Conservation (phyloP, 2,329 filamentous ascomycete species). For the Simplicillium sp. region DNA sequence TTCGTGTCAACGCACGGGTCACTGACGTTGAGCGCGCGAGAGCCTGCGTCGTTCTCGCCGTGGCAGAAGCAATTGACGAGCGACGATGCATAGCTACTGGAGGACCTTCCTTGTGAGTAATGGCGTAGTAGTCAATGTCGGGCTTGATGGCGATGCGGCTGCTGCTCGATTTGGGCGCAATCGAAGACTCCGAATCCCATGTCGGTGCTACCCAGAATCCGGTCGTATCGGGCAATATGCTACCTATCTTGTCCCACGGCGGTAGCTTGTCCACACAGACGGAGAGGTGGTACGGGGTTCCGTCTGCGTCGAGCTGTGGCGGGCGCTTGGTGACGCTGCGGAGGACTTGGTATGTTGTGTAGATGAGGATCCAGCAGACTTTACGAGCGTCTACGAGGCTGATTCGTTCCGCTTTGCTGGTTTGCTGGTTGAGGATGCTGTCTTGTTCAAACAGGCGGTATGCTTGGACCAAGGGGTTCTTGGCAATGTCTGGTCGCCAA, state of each 20-base stretch:
- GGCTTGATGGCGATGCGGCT: slow-evolving; percentile 34
- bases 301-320: slow-evolving; percentile 47
- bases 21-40: background rate
- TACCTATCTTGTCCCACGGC: slow-evolving; percentile 30
- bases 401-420: slow-evolving; percentile 30
- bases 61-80: slow-evolving; percentile 1
- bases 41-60: background rate
- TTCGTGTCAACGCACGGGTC: background rate
- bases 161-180: background rate
- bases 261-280: slow-evolving; percentile 32
- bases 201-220: slow-evolving; percentile 5
- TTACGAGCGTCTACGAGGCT: slow-evolving; percentile 59
- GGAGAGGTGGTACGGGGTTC: slow-evolving; percentile 47
- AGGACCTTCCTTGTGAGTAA: slow-evolving; percentile 20
- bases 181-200: no score
- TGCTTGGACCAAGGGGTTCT: slow-evolving; percentile 52
- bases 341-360: slow-evolving; percentile 64
- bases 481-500: slow-evolving; percentile 24
- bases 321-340: slow-evolving; percentile 53
- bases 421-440: slow-evolving; percentile 21
- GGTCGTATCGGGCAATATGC: slow-evolving; percentile 1
- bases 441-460: slow-evolving; percentile 63
- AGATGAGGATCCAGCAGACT: slow-evolving; percentile 69
- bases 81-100: background rate
- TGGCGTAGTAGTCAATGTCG: slow-evolving; percentile 45